Evolutionary conservation across 208 protist species (phyloP), one percentile per base, ranked within the genome.

Genomic region (Trypanosoma congolense): DNA sequence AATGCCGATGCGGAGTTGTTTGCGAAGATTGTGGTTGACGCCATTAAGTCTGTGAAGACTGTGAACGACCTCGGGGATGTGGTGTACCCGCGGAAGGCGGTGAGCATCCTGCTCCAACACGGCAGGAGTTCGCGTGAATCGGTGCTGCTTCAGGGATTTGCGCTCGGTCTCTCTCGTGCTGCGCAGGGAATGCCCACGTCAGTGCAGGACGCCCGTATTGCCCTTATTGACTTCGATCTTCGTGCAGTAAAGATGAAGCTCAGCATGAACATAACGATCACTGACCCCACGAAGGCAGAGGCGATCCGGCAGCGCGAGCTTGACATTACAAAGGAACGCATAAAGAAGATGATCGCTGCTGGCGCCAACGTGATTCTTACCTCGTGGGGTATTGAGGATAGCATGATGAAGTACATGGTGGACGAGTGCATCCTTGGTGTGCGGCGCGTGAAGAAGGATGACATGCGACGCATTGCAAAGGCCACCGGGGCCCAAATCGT

Each of bases 361-460:
- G 98, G 98, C 41, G 98, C 97, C 18, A 99, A 99, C 69, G 98
- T 99, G 16, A 95, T 99, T 45, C 80, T 99, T 38, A 99, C 97
- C n/a, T 98, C 98, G 3, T 99, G 98, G 92, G 92, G 91, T 56
- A 99, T 99, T 64, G 98, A 99, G 71, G 98, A 99, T 67, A 87
- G 96, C 56, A 96, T 96, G 77, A 73, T 98, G 59, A 99, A 99
- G 83, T 99, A 98, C 70, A 97, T 99, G 80, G 96, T 99, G 5
- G 97, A 99, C 61, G 88, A 89, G 35, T 86, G 92, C 30, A 90
- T 96, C 10, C 97, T 99, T 53, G 98, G 90, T 49, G 93, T 99
- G 16, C 80, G 98, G 33, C 90, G 98, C 25, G 92, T 97, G 36
- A 90, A 85, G 47, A 99, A 98, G 78, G 93, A 97, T 16, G 96